Conservation (phyloP, 2,329 filamentous ascomycete genomes). For the Metarhizium robertsii region DNA sequence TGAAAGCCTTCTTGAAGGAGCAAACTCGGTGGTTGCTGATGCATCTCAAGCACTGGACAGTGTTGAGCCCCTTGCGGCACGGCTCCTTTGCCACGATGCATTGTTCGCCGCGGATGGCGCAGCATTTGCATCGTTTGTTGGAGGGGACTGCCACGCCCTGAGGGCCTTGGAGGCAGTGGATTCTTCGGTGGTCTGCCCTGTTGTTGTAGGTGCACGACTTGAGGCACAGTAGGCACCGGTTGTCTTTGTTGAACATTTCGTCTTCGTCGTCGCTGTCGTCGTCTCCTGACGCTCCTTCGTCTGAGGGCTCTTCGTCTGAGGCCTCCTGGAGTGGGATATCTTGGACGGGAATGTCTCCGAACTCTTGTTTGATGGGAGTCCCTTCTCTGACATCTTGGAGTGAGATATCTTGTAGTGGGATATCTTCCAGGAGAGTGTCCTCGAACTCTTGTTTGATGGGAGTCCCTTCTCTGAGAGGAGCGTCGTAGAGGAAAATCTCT, state of each 20-base stretch:
- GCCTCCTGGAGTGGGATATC: too few species aligned
- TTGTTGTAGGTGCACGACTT: background rate
- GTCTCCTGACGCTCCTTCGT: background rate
- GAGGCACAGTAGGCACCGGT: conserved; percentile 1
- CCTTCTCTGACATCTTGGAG: too few species aligned
- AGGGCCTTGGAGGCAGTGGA: background rate
- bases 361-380: too few species aligned
- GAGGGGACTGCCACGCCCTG: background rate
- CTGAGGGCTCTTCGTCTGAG: background rate
- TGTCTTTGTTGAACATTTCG: background rate
- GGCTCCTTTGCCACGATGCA: conserved; percentile 4
- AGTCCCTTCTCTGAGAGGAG: too few species aligned
- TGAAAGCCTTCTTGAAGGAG: conserved; percentile 2
- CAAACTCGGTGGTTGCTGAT: background rate
- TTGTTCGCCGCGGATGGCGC: background rate
- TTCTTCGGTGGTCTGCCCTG: background rate
- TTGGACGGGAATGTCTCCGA: too few species aligned
- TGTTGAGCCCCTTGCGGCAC: background rate
- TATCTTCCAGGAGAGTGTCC: too few species aligned
- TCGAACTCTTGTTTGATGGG: too few species aligned
- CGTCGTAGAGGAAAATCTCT: too few species aligned
- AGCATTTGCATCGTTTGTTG: background rate
- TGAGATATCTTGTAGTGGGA: too few species aligned
- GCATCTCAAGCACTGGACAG: background rate
- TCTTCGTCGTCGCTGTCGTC: background rate